Percentiles rank a stretch among this genome's conserved stretches.
phyloP scores from a whole-genome alignment of 768 basidiomycete species.

The Tremella yokohamensis region DNA sequence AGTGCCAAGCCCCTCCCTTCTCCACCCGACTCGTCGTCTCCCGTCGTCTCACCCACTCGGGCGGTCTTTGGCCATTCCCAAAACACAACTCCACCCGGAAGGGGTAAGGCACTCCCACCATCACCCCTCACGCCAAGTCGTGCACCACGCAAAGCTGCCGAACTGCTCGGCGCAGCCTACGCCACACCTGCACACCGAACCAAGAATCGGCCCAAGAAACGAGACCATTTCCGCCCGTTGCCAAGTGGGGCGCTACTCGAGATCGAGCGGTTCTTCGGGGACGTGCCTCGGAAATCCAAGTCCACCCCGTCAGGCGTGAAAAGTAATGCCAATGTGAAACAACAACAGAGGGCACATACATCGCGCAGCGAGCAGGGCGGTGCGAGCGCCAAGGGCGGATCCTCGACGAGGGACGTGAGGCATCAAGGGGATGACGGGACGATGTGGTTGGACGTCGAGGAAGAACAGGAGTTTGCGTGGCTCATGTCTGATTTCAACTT shows the following conservation, averaged over 20 bases:
- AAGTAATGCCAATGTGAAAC: constrained; percentile 1
- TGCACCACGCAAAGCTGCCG: constrained; percentile 40
- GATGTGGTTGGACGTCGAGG: constrained; percentile 43
- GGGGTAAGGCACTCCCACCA: constrained; percentile 11
- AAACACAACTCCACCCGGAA: not conserved
- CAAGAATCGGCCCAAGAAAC: constrained; percentile 7
- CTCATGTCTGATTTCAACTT: constrained; percentile 32
- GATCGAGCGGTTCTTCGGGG: constrained; percentile 42
- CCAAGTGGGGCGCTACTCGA: constrained; percentile 27
- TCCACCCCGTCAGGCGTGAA: not conserved
- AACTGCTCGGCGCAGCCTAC: constrained; percentile 16
- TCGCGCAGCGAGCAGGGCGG: not conserved
- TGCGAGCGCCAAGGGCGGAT: constrained; percentile 7
- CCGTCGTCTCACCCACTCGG: constrained; percentile 15
- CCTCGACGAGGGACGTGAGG: not conserved
- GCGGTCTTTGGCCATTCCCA: constrained; percentile 4
- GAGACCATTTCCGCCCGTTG: constrained; percentile 30
- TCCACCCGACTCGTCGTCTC: constrained; percentile 18
- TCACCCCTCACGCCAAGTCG: constrained; percentile 36
- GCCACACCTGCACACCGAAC: not conserved
- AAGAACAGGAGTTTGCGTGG: constrained; percentile 47
- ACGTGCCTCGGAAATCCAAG: constrained; percentile 20
- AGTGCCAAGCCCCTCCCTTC: constrained; percentile 29
- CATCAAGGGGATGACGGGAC: constrained; percentile 27
- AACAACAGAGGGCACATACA: not conserved